A percentile compares a stretch with the other conserved stretches of the same genome.
These are phyloP conservation scores for Melocanna baccifera DNA, from an alignment of 176 grass and related monocot species.

Conservation along the genomic window DNA sequence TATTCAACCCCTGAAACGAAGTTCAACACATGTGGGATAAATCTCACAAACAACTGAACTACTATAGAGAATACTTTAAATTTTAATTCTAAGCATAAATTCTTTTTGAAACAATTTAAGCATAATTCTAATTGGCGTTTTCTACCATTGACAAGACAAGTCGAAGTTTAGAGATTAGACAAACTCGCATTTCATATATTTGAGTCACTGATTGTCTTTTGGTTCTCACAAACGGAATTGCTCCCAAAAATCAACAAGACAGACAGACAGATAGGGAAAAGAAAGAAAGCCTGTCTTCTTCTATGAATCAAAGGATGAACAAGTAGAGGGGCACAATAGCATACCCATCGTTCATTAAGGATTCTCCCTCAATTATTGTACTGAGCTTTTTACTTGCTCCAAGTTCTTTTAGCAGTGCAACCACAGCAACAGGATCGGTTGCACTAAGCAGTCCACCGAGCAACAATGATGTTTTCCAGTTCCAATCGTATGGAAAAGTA, in stretches of 20 bases:
- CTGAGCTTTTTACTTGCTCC: conserved; percentile 92
- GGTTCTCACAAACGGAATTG: neutral
- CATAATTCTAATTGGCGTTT: neutral
- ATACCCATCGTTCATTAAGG: conserved; percentile 96
- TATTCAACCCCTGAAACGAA: neutral
- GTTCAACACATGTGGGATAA: neutral
- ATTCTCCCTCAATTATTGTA: conserved; percentile 96
- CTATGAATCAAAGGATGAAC: neutral
- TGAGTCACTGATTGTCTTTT: neutral
- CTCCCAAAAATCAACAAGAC: neutral
- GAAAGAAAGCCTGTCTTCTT: neutral
- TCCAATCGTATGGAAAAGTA: conserved; percentile 87
- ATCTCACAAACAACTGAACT: neutral
- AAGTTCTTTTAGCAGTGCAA: conserved; percentile 89
- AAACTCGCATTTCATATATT: neutral
- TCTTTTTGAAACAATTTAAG: neutral
- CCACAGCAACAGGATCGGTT: conserved; percentile 88
- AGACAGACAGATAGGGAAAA: neutral
- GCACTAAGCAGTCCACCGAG: conserved; percentile 89
- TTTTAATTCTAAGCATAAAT: neutral
- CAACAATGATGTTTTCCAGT: conserved; percentile 91
- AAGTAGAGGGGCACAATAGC: neutral
- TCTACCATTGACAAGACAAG: neutral
- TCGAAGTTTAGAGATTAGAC: neutral
- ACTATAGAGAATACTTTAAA: neutral